Percentiles rank a stretch among this genome's conserved stretches.
Conservation (phyloP, 2,329 filamentous ascomycete genomes). For the Microcyclospora tardicrescens region DNA sequence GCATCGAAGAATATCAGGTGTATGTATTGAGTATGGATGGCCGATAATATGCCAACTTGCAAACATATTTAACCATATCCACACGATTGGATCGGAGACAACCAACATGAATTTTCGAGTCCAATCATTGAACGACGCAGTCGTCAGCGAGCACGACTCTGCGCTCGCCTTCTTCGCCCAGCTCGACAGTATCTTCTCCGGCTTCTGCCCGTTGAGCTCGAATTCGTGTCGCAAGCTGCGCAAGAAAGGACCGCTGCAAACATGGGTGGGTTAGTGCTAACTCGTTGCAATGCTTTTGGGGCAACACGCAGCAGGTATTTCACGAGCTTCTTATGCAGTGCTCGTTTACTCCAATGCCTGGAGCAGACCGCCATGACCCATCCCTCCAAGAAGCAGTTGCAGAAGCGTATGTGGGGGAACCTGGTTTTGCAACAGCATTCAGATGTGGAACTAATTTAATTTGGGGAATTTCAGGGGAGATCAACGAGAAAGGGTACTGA, state of each 20-base stretch:
- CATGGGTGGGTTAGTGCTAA: neutral
- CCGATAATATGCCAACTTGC: too few relatives aligned
- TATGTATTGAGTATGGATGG: too few relatives aligned
- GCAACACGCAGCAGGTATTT: too few relatives aligned
- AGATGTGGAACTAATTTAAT: too few relatives aligned
- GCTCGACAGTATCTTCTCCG: constrained; percentile 4
- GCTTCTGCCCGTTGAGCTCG: constrained; percentile 7
- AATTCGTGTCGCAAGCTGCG: constrained; percentile 12
- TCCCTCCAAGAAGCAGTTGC: constrained; percentile 15
- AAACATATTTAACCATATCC: too few relatives aligned
- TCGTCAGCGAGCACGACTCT: constrained; percentile 14
- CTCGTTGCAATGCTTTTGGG: neutral
- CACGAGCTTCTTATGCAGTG: too few relatives aligned
- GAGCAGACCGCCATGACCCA: constrained; percentile 11
- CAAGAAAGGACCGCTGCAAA: constrained; percentile 16
- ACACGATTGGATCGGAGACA: too few relatives aligned
- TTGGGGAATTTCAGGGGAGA: too few relatives aligned
- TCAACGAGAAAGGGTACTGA: constrained; percentile 14
- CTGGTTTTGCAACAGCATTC: too few relatives aligned
- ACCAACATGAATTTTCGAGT: too few relatives aligned
- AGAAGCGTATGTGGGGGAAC: constrained; percentile 5
- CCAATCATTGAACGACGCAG: constrained; percentile 13
- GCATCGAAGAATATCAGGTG: too few relatives aligned
- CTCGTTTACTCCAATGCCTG: constrained; percentile 8
- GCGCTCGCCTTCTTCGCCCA: constrained; percentile 1